Percentiles rank a stretch among this genome's conserved stretches.
Conservation (phyloP, 352 stramenopile species). For the Globisporangium cystogenes region DNA sequence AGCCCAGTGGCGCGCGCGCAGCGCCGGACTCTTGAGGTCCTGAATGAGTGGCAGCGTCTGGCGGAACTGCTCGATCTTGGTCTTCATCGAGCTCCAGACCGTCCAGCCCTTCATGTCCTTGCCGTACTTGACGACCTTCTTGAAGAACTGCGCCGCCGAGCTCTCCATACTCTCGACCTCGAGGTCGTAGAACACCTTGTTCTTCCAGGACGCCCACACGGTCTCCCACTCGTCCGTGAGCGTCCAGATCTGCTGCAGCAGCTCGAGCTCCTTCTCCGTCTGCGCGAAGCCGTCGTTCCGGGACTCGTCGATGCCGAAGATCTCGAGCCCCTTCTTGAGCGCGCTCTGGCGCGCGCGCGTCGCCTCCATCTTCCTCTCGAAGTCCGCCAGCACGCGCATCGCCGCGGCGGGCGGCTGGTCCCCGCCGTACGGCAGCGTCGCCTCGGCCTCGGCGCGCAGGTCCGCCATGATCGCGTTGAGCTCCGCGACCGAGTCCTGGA, state of each 20-base stretch:
- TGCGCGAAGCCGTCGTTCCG: constrained; percentile 84
- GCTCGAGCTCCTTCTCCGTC: constrained; percentile 86
- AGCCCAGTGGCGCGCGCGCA: constrained; percentile 86
- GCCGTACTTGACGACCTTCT: constrained; percentile 91
- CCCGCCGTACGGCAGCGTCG: constrained; percentile 67
- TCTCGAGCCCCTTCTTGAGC: constrained; percentile 89
- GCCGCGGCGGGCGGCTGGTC: constrained; percentile 49
- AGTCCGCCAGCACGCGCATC: constrained; percentile 72
- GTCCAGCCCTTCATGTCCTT: constrained; percentile 93
- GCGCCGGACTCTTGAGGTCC: constrained; percentile 88
- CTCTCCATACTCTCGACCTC: constrained; percentile 91
- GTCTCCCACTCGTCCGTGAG: constrained; percentile 86
- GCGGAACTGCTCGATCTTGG: constrained; percentile 92
- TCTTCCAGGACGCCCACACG: constrained; percentile 91
- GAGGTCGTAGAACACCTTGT: constrained; percentile 89
- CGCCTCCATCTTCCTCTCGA: constrained; percentile 86
- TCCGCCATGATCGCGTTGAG: constrained; percentile 85
- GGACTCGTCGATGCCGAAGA: constrained; percentile 89
- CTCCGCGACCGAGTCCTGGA: constrained; percentile 89
- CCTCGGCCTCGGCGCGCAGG: constrained; percentile 62
- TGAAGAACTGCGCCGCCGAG: constrained; percentile 86
- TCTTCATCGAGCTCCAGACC: constrained; percentile 89
- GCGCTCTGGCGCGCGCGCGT: constrained; percentile 59
- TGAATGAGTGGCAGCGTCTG: constrained; percentile 92
- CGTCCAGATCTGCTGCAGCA: constrained; percentile 89